phyloP scores from a whole-genome alignment of 1,139 yeast species.

The Saccharomyces hybrid region DNA sequence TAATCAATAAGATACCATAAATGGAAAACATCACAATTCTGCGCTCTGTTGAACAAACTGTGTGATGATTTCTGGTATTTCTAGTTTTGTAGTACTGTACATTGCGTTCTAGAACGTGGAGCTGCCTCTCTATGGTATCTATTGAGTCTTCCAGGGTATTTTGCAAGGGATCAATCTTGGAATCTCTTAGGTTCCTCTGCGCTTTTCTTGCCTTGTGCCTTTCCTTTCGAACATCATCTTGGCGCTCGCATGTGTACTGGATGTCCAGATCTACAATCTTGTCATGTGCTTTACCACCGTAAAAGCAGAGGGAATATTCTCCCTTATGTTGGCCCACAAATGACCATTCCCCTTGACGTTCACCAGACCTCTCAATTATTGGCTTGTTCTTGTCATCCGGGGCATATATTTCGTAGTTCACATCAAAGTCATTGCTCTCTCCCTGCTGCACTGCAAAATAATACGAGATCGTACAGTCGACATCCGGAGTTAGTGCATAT shows the following conservation, averaged over 20 bases:
- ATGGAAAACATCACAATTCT: conserved; percentile 81
- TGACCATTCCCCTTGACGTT: conserved; percentile 79
- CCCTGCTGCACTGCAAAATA: conserved; percentile 92
- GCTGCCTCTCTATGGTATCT: conserved; percentile 56
- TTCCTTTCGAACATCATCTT: conserved; percentile 58
- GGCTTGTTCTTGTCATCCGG: conserved; percentile 49
- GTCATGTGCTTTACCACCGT: conserved; percentile 80
- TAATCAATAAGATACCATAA: conserved; percentile 72
- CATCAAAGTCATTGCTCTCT: conserved; percentile 60
- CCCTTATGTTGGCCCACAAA: conserved; percentile 64
- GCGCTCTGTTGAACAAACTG: conserved; percentile 81
- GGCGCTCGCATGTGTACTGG: conserved; percentile 35
- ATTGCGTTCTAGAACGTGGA: conserved; percentile 55
- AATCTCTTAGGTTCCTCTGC: conserved; percentile 12
- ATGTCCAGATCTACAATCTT: conserved; percentile 88
- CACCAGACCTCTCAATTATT: conserved; percentile 52
- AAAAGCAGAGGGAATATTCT: conserved; percentile 88
- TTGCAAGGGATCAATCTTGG: conserved; percentile 37
- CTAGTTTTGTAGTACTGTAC: conserved; percentile 86
- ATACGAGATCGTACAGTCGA: conserved; percentile 60
- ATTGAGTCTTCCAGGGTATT: conserved; percentile 48
- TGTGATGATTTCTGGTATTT: conserved; percentile 83
- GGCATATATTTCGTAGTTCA: conserved; percentile 65
- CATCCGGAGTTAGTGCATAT: conserved; percentile 62
- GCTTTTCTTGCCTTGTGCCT: conserved; percentile 43